Conservation (phyloP, 2,329 filamentous ascomycete genomes). For the Nigrospora sphaerica region DNA sequence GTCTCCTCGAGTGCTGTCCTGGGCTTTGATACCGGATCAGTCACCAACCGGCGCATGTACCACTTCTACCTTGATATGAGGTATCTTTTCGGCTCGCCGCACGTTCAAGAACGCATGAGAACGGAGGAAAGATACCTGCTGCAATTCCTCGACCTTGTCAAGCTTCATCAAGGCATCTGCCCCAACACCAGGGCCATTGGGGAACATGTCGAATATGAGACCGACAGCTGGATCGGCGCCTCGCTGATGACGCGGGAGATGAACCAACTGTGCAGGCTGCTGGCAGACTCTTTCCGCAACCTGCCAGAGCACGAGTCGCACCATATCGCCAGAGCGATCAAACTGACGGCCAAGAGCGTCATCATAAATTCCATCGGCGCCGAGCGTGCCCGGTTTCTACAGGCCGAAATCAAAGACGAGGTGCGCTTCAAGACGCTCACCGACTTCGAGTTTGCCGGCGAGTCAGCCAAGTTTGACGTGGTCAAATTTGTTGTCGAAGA, state of each 20-base stretch:
- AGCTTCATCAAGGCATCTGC: conserved; percentile 94
- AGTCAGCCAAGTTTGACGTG: conserved; percentile 53
- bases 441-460: conserved; percentile 72
- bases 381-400: conserved; percentile 79
- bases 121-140: conserved; percentile 80
- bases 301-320: conserved; percentile 56
- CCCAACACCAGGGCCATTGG: conserved; percentile 87
- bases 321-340: conserved; percentile 64
- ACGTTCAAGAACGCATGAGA: conserved; percentile 80
- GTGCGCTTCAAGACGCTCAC: conserved; percentile 71
- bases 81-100: conserved; percentile 80
- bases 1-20: conserved; percentile 80
- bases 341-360: conserved; percentile 71
- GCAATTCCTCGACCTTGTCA: conserved; percentile 92
- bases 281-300: conserved; percentile 78
- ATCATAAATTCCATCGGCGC: conserved; percentile 83
- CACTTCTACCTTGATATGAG: conserved; percentile 96
- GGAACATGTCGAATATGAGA: conserved; percentile 97
- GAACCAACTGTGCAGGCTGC: conserved; percentile 82
- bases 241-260: conserved; percentile 92
- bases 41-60: conserved; percentile 92
- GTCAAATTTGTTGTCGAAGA: conserved; percentile 85
- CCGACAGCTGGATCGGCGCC: conserved; percentile 95
- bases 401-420: conserved; percentile 82
- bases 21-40: conserved; percentile 88